Percentiles rank a stretch among this genome's conserved stretches.
These are phyloP conservation scores for Pseudogymnoascus sp. DNA, from an alignment of 2,329 filamentous ascomycete species.

Conservation along the genomic window DNA sequence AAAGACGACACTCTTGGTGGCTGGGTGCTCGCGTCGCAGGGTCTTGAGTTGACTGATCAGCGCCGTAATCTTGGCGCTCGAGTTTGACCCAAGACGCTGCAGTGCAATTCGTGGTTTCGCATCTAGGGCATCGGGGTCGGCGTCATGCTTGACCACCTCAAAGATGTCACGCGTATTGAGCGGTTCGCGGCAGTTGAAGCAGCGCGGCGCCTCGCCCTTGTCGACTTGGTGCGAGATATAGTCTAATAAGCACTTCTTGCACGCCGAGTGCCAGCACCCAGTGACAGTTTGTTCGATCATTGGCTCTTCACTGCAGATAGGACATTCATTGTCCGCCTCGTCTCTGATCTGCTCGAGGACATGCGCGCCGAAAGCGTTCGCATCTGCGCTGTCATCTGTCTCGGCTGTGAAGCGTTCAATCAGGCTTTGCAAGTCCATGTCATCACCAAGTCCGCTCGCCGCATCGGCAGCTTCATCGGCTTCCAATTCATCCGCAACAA, in stretches of 20 bases:
- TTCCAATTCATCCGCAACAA: conserved; percentile 82
- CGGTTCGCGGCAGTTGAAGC: conserved; percentile 81
- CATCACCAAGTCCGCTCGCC: conserved; percentile 74
- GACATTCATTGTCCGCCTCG: conserved; percentile 82
- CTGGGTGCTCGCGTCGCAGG: conserved; percentile 56
- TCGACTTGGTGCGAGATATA: conserved; percentile 83
- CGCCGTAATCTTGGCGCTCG: conserved; percentile 81
- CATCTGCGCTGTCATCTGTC: conserved; percentile 52
- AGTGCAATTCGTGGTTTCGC: conserved; percentile 48
- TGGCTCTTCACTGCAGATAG: conserved; percentile 88
- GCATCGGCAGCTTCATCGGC: conserved; percentile 70
- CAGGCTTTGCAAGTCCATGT: conserved; percentile 87
- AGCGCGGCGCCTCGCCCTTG: conserved; percentile 66
- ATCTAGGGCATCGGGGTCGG: conserved; percentile 39
- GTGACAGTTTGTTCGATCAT: conserved; percentile 94
- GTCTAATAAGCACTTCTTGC: conserved; percentile 83
- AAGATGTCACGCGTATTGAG: conserved; percentile 82
- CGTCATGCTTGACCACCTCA: conserved; percentile 77
- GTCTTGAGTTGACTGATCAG: conserved; percentile 67
- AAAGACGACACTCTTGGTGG: conserved; percentile 85
- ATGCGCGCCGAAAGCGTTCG: conserved; percentile 72
- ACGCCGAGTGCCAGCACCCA: conserved; percentile 95
- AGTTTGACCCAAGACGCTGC: conserved; percentile 53
- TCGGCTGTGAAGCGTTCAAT: conserved; percentile 74
- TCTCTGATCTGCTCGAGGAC: conserved; percentile 86